These are phyloP conservation scores for Chlamydomonas incerta DNA, from an alignment of 139 green algal species.

Conservation along the genomic window DNA sequence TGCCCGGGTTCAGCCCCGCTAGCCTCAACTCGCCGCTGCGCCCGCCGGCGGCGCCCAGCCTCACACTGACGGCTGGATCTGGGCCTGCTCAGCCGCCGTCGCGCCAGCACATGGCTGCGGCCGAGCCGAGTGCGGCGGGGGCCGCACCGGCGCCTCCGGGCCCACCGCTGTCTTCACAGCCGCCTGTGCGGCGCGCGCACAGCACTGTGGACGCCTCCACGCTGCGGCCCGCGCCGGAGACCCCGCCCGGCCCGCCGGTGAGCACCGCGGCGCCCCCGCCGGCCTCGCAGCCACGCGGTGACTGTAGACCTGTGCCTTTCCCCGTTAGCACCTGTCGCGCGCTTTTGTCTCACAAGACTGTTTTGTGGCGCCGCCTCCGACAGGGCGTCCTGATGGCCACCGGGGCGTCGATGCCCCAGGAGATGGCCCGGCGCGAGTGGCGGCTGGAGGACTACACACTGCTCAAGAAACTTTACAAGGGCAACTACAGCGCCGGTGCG, in stretches of 20 bases:
- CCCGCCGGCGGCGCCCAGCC: not conserved
- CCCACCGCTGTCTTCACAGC: not conserved
- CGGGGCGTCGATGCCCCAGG: not conserved
- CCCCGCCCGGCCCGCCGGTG: not conserved
- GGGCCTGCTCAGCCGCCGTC: not conserved
- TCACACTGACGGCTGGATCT: not conserved
- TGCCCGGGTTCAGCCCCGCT: too few relatives aligned
- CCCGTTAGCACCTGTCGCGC: too few relatives aligned
- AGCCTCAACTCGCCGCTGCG: too few relatives aligned
- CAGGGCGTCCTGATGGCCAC: slow-evolving; percentile 10
- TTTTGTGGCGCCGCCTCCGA: too few relatives aligned
- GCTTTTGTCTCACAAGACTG: too few relatives aligned
- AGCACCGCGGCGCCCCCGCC: not conserved
- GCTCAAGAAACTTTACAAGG: slow-evolving; percentile 39
- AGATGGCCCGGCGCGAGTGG: slow-evolving; percentile 40
- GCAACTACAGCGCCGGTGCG: not conserved
- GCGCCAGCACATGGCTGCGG: not conserved
- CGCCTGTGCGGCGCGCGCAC: slow-evolving; percentile 9
- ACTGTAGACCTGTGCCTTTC: too few relatives aligned
- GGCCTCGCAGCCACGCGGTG: too few relatives aligned
- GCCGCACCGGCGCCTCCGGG: not conserved
- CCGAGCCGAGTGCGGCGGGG: not conserved
- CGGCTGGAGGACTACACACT: slow-evolving; percentile 41
- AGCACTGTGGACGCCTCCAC: slow-evolving; percentile 1
- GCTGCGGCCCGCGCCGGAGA: not conserved